Percentiles rank a stretch among this genome's conserved stretches.
Conservation (phyloP, 2,329 filamentous ascomycete genomes). For the Colletotrichum incanum region DNA sequence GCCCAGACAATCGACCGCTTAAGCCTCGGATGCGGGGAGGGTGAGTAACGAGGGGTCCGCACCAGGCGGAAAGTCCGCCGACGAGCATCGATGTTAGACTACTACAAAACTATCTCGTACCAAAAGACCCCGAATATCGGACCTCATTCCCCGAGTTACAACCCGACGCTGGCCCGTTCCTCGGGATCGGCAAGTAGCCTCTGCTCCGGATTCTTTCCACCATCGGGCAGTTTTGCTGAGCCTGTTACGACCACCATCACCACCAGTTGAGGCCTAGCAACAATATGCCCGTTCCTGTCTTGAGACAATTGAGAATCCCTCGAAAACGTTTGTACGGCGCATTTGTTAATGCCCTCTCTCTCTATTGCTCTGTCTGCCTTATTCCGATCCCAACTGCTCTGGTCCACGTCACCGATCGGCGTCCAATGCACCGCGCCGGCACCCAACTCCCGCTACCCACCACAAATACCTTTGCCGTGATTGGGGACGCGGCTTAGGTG, state of each 20-base stretch:
- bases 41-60: neutral
- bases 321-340: neutral
- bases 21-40: constrained; percentile 18
- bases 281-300: neutral
- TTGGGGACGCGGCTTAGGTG: constrained; percentile 8
- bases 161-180: constrained; percentile 1
- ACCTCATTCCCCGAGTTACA: constrained; percentile 17
- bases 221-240: neutral
- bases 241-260: neutral
- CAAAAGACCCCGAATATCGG: constrained; percentile 29
- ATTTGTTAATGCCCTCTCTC: neutral
- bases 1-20: neutral
- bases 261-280: neutral
- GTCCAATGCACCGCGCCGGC: neutral
- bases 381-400: neutral
- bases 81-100: too few relatives aligned
- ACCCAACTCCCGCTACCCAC: neutral
- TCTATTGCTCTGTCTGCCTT: neutral
- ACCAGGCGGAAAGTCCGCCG: constrained; percentile 13
- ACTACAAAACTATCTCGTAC: constrained; percentile 4
- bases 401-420: neutral
- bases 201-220: constrained; percentile 7
- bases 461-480: constrained; percentile 21
- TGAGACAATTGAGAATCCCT: neutral
- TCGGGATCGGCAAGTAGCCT: neutral